Conservation (phyloP, 345 rosid genomes). For the Rhizophora mangle region DNA sequence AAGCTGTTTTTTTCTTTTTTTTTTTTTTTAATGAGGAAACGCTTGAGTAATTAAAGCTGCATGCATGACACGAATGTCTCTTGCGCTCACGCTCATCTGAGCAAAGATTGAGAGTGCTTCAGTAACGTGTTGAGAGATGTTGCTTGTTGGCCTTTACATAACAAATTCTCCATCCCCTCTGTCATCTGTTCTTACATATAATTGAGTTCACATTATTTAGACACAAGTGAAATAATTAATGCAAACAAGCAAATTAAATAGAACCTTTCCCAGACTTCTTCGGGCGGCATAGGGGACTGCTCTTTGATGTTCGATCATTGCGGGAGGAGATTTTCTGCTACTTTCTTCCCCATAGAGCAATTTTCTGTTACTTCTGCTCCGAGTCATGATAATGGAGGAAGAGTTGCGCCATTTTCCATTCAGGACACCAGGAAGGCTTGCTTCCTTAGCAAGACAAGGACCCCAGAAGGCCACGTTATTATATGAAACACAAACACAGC, state of each 20-base stretch:
- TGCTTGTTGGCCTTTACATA: slow-evolving; percentile 52
- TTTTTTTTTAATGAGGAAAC: too few species aligned
- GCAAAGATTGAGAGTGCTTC: slow-evolving; percentile 61
- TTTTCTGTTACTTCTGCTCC: slow-evolving; percentile 61
- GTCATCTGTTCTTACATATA: slow-evolving; percentile 38
- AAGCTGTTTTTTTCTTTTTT: too few species aligned
- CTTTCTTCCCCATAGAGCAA: slow-evolving; percentile 24
- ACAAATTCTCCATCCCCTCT: slow-evolving; percentile 49
- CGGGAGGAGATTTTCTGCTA: slow-evolving; percentile 42
- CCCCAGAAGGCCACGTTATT: background rate
- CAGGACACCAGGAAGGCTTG: slow-evolving; percentile 61
- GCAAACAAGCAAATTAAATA: background rate
- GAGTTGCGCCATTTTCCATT: slow-evolving; percentile 47
- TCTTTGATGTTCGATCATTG: slow-evolving; percentile 41
- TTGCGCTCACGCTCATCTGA: slow-evolving; percentile 30
- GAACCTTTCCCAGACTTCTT: slow-evolving; percentile 54
- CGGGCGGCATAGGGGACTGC: slow-evolving; percentile 60
- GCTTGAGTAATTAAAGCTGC: too few species aligned
- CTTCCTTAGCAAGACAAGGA: slow-evolving; percentile 42
- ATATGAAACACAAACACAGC: too few species aligned
- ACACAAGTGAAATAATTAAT: background rate
- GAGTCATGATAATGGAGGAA: slow-evolving; percentile 43
- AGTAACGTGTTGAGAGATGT: slow-evolving; percentile 49
- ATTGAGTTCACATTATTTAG: background rate
- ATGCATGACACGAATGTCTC: too few species aligned